Base-by-base conservation (phyloP, 1,284 basidiomycete genomes). In the Rhizoctonia solani region DNA sequence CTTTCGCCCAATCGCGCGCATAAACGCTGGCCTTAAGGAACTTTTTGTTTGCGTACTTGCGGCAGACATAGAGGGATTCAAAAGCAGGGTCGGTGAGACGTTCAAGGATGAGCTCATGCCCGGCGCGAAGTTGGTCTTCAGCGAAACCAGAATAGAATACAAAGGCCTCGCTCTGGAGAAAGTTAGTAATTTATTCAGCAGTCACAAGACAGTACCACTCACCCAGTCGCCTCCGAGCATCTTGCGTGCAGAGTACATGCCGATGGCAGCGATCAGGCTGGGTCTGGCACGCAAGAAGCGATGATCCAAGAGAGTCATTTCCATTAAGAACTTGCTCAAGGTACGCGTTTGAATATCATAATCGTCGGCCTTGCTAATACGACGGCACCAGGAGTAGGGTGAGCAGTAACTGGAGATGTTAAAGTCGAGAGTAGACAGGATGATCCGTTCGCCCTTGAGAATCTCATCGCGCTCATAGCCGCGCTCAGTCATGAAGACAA, bases 341-440 rank as follows among this genome's bases (percentile, higher is more conserved):
- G 97, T 99, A 69, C 97, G 83, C 4, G 96, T 99, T 77, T 98
- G 96, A 73, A 99, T 90, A 76, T 99, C 95, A 77, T 99, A 99
- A 79, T 98, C 93, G 80, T 99, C 97, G 29, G 97, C 97, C 79
- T 96, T 98, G 82, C 93, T 96, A 78, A 99, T 99, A 74, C 90
- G 89, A 71, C 97, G 88, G 82, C 99, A 95, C 97, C 97, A 99
- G 76, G 92, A 95, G 81, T 99, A 99, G 1, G 97, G 97, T 53
- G 96, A 97, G 81, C 97, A 99, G 81, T 99, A 99, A 68, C 94
- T 88, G 67, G 95, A 98, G 75, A 99, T 77, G 77, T 90, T 89
- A 81, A 98, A 99, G 71, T 98, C 93, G 68, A 99, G 86, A 44
- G 93, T 94, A 79, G 81, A 65, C 23, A 47, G 82, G 74, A 99